Base-by-base conservation (phyloP, 805 yeast species). In the Yamadazyma sp. region DNA sequence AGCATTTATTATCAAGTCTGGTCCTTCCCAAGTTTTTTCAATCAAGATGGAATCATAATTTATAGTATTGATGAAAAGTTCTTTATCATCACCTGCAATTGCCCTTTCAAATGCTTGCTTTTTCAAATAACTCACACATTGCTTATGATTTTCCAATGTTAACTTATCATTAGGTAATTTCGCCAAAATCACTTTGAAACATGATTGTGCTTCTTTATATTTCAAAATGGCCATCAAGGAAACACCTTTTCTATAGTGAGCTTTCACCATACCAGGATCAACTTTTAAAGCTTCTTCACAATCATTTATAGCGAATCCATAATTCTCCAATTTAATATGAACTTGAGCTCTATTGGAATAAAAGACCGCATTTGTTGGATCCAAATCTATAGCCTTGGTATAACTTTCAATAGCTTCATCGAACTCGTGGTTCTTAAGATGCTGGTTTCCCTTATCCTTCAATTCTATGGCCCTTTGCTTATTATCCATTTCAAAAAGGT, bases 341-440 rank as follows among this genome's bases (percentile, higher is more conserved):
- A 87, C 95, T 55, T 87, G 88, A 0, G 98, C 96, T 44, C 96
- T 71, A 60, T 91, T 91, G 7, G 96, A 81, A 53, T 69, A 86
- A 43, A 82, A 78, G 21, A 80, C 71, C 2, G 85, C 76, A 33
- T 80, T 79, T 4, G 62, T 46, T 9, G 71, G 57, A 45, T 82
- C 82, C 10, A 82, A 45, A 19, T 70, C 81, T 23, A 91, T 82
- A 7, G 96, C 97, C 42, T 70, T 56, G 1, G 91, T 74, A 58
- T 93, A 91, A 3, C 69, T 55, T 8, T 73, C 79, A n/a, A 80
- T 64, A 6, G 97, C 96, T 22, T 69, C 67, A 4, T 67, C 69
- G 45, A 65, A 81, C 44, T 78, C 66, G 25, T 86, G 82, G 14
- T 69, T 65, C 57, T 86, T 86, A 48, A 91, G 72, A 30, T 72